A percentile compares a stretch with the other conserved stretches of the same genome.
phyloP scores from a whole-genome alignment of 1,284 basidiomycete species.

The Cerrena zonata region DNA sequence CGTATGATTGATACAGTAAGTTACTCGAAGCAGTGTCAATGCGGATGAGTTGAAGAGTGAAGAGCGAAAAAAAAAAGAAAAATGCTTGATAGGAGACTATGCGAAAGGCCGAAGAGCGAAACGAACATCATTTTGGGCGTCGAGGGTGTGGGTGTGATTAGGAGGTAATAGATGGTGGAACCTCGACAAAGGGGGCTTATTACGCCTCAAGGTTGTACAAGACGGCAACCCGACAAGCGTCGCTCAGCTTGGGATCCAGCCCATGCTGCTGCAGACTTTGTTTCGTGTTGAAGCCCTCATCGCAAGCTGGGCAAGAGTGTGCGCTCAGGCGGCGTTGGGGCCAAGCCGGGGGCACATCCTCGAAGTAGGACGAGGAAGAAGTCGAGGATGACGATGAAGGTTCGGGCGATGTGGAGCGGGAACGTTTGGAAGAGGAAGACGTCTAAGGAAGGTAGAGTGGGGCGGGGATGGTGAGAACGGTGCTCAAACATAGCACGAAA shows the following conservation, averaged over 20 bases:
- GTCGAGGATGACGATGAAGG: too few relatives aligned
- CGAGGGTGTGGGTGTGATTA: neutral
- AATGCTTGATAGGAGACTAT: neutral
- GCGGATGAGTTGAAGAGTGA: neutral
- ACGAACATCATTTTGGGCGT: neutral
- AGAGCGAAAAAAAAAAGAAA: neutral
- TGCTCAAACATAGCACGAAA: neutral
- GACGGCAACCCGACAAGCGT: constrained; percentile 67
- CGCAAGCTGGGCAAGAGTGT: constrained; percentile 62
- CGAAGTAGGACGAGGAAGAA: constrained; percentile 1
- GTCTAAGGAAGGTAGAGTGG: constrained; percentile 10
- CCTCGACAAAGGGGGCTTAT: constrained; percentile 5
- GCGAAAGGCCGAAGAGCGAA: neutral
- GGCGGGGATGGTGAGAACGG: constrained; percentile 1
- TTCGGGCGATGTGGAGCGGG: constrained; percentile 17
- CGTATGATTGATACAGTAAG: too few relatives aligned
- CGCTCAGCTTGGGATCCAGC: constrained; percentile 42
- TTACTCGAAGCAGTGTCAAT: too few relatives aligned
- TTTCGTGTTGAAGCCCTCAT: constrained; percentile 53
- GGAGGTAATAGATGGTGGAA: neutral
- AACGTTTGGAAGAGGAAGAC: constrained; percentile 37
- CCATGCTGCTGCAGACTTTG: constrained; percentile 57
- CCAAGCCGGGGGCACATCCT: constrained; percentile 15
- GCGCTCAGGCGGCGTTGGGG: constrained; percentile 24
- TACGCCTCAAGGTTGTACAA: constrained; percentile 62